A percentile compares a stretch with the other conserved stretches of the same genome.
Conservation (phyloP, 768 basidiomycete species). For the Termitomyces sp. region DNA sequence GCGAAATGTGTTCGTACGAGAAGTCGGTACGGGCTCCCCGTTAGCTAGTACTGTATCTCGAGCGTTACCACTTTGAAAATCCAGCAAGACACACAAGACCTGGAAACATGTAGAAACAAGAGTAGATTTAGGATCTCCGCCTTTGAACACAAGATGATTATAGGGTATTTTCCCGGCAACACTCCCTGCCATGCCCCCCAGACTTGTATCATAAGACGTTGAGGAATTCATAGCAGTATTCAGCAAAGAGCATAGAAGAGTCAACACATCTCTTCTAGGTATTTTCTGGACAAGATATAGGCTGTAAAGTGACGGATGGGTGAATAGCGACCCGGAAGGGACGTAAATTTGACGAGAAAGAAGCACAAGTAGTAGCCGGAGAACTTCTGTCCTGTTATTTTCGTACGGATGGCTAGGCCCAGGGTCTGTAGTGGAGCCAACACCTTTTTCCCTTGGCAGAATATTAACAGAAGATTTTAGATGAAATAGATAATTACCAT, state of each 20-base stretch:
- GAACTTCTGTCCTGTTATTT: constrained; percentile 80
- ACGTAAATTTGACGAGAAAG: constrained; percentile 90
- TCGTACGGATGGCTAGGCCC: constrained; percentile 62
- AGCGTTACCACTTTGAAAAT: constrained; percentile 76
- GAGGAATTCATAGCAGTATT: constrained; percentile 83
- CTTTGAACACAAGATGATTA: constrained; percentile 86
- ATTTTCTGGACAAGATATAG: constrained; percentile 73
- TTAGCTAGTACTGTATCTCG: constrained; percentile 40
- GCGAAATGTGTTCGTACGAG: constrained; percentile 81
- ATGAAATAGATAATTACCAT: constrained; percentile 47
- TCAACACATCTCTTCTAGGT: constrained; percentile 79
- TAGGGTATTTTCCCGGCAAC: constrained; percentile 81
- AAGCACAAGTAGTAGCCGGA: constrained; percentile 82
- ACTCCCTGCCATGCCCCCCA: constrained; percentile 67
- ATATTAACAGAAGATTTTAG: not conserved
- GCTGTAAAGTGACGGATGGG: constrained; percentile 71
- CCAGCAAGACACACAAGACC: constrained; percentile 67
- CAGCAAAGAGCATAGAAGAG: constrained; percentile 86
- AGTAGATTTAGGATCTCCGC: constrained; percentile 71
- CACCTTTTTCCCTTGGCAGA: constrained; percentile 79
- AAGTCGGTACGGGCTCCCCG: constrained; percentile 49
- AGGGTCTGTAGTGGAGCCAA: constrained; percentile 80
- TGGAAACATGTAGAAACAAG: constrained; percentile 75
- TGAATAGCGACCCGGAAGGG: constrained; percentile 61
- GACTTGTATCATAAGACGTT: constrained; percentile 40